Base-by-base conservation (phyloP, 129 eudicot species). In the Flaveria sonorensis region DNA sequence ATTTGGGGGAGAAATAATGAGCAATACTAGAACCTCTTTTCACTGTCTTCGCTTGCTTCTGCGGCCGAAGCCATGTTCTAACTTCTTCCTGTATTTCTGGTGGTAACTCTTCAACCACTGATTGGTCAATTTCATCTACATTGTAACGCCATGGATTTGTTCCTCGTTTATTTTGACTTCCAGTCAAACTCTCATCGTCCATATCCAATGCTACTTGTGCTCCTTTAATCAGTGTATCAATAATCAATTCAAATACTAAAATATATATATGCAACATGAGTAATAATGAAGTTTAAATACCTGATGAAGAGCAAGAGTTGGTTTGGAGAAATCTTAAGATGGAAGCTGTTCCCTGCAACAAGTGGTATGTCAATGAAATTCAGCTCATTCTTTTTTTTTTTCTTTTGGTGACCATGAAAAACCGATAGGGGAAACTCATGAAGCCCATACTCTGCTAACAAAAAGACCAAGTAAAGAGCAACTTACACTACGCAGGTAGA, bases 81-180 rank as follows among this genome's bases (percentile, higher is more conserved):
- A 94, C 39, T 73, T 94, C 97, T 79, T 86, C 87, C 72, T 85
- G 98, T 65, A 94, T 89, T 73, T 94, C 92, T 3, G 30, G 71
- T 8, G 98, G 97, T 50, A 94, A 87, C 79, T 94, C 96, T 6
- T 88, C 80, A 56, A 94, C 39, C 68, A 91, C 86, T 45, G 82
- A 61, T 47, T 85, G 97, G 74, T 94, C 99, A 47, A 94, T 94
- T 75, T 91, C 97, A 76, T 89, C 89, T 70, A 68, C 67, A 70
- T 91, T 83, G 81, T 94, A 94, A 32, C 81, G 84, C 96, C 98
- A 91, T 26, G 76, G 36, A 70, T 75, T 50, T 23, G 73, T 79
- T 52, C 75, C 79, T 68, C 6, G 72, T 46, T 21, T 67, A 59
- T 20, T 72, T 51, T 72, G 82, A 56, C 75, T 21, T 46, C 65